Conservation (phyloP, 1,139 yeast genomes). For the Suhomyces wounanorum region DNA sequence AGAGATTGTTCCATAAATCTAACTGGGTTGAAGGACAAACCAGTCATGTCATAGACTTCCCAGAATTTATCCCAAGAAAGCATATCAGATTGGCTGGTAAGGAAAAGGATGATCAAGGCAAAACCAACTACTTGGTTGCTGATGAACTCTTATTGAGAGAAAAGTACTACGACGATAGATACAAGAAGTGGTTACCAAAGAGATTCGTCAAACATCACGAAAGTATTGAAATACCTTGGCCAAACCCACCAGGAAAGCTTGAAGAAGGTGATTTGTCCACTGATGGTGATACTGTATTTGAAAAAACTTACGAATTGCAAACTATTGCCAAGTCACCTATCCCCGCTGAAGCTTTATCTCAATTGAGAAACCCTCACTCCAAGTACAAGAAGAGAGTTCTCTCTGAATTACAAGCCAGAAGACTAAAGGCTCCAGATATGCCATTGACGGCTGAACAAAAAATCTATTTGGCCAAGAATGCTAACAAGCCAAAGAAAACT, state of each 20-base stretch:
- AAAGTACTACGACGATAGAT: conserved; percentile 70
- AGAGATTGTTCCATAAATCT: conserved; percentile 56
- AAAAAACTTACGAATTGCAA: conserved; percentile 74
- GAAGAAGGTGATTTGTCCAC: conserved; percentile 66
- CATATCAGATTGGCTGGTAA: conserved; percentile 71
- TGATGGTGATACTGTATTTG: conserved; percentile 58
- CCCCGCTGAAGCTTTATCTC: conserved; percentile 64
- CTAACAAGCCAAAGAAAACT: conserved; percentile 46
- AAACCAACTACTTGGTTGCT: conserved; percentile 68
- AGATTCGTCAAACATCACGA: conserved; percentile 74
- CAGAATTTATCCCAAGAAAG: conserved; percentile 52
- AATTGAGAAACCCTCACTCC: conserved; percentile 75
- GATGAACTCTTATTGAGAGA: conserved; percentile 69
- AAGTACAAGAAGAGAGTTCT: conserved; percentile 58
- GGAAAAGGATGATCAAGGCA: conserved; percentile 60
- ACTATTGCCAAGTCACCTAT: conserved; percentile 67
- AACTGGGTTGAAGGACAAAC: conserved; percentile 76
- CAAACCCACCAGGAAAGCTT: conserved; percentile 65
- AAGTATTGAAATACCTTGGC: conserved; percentile 84
- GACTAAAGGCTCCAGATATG: conserved; percentile 72
- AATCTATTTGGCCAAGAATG: conserved; percentile 58
- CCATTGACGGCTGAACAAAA: conserved; percentile 69
- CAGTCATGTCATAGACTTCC: conserved; percentile 69
- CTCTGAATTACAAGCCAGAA: conserved; percentile 62
- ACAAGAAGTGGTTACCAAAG: conserved; percentile 72